Conservation (phyloP, 345 rosid genomes). For the Sisymbrium altissimum region DNA sequence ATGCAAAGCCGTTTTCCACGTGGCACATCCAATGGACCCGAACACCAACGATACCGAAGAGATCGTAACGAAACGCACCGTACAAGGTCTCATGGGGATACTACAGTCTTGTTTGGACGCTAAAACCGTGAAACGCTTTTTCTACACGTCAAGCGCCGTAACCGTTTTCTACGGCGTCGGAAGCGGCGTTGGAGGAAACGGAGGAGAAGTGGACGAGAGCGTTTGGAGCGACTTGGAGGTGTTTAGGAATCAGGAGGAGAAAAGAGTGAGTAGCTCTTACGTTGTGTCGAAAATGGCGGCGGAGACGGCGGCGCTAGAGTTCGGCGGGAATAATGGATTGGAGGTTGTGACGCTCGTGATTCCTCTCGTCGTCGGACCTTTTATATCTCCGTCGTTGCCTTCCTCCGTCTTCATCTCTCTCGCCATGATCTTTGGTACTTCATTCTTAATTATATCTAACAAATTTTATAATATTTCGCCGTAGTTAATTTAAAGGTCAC, state of each 20-base stretch:
- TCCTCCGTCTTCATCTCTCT: conserved; percentile 33
- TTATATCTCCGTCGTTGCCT: conserved; percentile 47
- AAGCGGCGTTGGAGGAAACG: conserved; percentile 13
- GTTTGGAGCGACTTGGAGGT: conserved; percentile 34
- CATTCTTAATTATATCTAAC: not conserved
- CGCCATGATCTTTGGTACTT: conserved; percentile 38
- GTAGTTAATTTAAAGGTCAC: not conserved
- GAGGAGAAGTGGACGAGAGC: conserved; percentile 34
- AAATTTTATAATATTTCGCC: not conserved
- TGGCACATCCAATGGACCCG: conserved; percentile 51
- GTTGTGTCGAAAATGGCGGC: conserved; percentile 39
- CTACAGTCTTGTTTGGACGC: conserved; percentile 48
- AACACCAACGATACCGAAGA: conserved; percentile 44
- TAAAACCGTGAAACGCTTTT: conserved; percentile 53
- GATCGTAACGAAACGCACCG: conserved; percentile 42
- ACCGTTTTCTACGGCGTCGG: conserved; percentile 31
- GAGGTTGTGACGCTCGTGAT: conserved; percentile 44
- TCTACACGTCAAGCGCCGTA: conserved; percentile 58
- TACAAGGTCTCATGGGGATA: conserved; percentile 51
- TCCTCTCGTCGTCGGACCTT: conserved; percentile 49
- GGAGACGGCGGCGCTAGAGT: conserved; percentile 43
- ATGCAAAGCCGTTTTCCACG: conserved; percentile 57
- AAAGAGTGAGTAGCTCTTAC: conserved; percentile 33
- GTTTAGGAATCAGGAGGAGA: conserved; percentile 29
- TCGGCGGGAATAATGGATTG: conserved; percentile 37